Evolutionary conservation across 179 eudicot species (phyloP).

Genomic region (Beta lomatogona): DNA sequence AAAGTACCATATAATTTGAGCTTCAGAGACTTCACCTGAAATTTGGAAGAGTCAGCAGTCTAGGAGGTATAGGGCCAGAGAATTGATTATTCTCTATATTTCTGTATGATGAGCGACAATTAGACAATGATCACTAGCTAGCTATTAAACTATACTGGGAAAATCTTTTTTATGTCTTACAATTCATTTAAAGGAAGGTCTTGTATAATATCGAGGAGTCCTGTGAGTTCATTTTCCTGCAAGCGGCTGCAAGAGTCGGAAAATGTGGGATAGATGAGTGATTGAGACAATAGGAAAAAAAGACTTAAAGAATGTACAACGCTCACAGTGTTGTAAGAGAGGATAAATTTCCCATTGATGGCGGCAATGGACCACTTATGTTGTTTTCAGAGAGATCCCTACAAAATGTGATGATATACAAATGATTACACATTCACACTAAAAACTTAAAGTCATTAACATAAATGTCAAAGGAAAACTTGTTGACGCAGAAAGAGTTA

Average conservation of each 20-base stretch:
- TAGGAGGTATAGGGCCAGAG: slow-evolving; percentile 83
- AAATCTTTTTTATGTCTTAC: slow-evolving; percentile 48
- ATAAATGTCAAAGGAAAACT: slow-evolving; percentile 4
- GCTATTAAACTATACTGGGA: not conserved
- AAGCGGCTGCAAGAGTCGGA: slow-evolving; percentile 59
- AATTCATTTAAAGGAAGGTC: slow-evolving; percentile 75
- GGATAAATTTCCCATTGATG: slow-evolving; percentile 71
- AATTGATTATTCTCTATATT: slow-evolving; percentile 83
- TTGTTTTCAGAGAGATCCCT: slow-evolving; percentile 93
- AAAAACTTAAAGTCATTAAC: not conserved
- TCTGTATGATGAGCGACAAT: slow-evolving; percentile 43
- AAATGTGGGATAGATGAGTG: not conserved
- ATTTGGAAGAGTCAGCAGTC: slow-evolving; percentile 63
- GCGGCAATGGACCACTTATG: slow-evolving; percentile 78
- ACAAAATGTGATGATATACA: slow-evolving; percentile 19
- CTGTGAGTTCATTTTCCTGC: slow-evolving; percentile 89
- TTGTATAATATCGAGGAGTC: slow-evolving; percentile 81
- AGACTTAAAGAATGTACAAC: slow-evolving; percentile 9
- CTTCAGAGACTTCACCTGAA: slow-evolving; percentile 52
- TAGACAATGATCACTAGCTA: slow-evolving; percentile 14
- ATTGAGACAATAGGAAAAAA: not conserved
- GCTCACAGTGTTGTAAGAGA: slow-evolving; percentile 83
- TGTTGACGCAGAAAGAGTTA: slow-evolving; percentile 12
- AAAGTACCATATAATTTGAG: not conserved
- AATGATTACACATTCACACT: not conserved